These are phyloP conservation scores for Paramyrothecium roridum DNA, from an alignment of 2,329 filamentous ascomycete species.

Conservation along the genomic window DNA sequence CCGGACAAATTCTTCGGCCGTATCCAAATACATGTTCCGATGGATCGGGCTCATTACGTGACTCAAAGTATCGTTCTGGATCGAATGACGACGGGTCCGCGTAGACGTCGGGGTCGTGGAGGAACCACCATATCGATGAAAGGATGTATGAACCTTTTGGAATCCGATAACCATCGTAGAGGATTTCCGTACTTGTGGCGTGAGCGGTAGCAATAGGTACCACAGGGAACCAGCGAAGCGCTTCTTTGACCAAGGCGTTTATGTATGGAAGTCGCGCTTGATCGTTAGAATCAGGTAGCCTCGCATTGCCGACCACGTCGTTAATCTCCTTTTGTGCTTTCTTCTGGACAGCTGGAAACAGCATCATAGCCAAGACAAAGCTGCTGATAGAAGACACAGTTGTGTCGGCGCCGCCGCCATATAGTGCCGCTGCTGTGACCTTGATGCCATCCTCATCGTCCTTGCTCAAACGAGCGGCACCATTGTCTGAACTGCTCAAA, in stretches of 20 bases:
- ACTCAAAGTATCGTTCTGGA: conserved; percentile 26
- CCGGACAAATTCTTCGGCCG: conserved; percentile 32
- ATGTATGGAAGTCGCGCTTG: conserved; percentile 24
- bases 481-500: conserved; percentile 1
- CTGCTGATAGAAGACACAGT: conserved; percentile 18
- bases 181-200: conserved; percentile 26
- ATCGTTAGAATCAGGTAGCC: conserved; percentile 22
- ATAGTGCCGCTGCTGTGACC: conserved; percentile 19
- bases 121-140: conserved; percentile 16
- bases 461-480: conserved; percentile 3
- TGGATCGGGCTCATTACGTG: conserved; percentile 26
- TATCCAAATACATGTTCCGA: conserved; percentile 26
- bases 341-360: conserved; percentile 16
- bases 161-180: conserved; percentile 19
- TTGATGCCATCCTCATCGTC: conserved; percentile 19
- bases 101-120: conserved; percentile 66
- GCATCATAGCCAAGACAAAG: conserved; percentile 21
- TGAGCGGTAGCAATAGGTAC: conserved; percentile 34
- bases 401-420: conserved; percentile 25
- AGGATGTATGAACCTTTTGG: conserved; percentile 23
- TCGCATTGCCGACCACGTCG: conserved; percentile 20
- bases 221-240: conserved; percentile 25
- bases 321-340: conserved; percentile 24
- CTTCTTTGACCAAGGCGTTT: conserved; percentile 25
- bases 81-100: conserved; percentile 31